These are phyloP conservation scores for Aspergillus ibericus DNA, from an alignment of 2,329 filamentous ascomycete species.

Conservation along the genomic window DNA sequence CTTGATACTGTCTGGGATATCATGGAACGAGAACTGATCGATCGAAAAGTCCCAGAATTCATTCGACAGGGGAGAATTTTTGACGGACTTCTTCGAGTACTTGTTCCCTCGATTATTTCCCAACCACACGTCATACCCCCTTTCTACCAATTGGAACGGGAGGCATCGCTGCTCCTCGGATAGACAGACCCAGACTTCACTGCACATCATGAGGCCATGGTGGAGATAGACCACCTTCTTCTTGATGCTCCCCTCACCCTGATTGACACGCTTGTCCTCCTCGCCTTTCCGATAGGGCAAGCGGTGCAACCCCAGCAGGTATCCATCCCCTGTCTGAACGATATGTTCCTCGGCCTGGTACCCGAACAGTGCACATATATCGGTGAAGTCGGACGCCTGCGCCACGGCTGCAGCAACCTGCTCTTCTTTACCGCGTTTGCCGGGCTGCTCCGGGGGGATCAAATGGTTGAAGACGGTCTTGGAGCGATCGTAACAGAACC, in stretches of 20 bases:
- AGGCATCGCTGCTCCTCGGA: conserved; percentile 83
- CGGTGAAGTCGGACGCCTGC: conserved; percentile 86
- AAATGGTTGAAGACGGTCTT: conserved; percentile 79
- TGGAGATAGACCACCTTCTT: conserved; percentile 94
- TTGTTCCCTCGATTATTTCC: conserved; percentile 99
- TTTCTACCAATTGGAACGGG: conserved; percentile 84
- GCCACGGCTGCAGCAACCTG: conserved; percentile 73
- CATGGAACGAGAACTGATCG: conserved; percentile 96
- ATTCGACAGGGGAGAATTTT: conserved; percentile 69
- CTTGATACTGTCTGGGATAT: conserved; percentile 90
- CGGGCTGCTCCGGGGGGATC: conserved; percentile 67
- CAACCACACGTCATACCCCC: conserved; percentile 95
- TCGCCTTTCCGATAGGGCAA: conserved; percentile 81
- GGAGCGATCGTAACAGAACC: conserved; percentile 78
- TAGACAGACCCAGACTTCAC: conserved; percentile 94
- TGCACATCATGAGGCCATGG: conserved; percentile 97
- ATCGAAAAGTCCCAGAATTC: conserved; percentile 98
- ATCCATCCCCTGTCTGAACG: conserved; percentile 91
- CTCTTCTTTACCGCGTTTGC: conserved; percentile 67
- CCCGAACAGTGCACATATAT: conserved; percentile 87
- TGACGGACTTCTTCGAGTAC: conserved; percentile 92
- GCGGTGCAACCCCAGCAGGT: conserved; percentile 84
- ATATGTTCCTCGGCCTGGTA: conserved; percentile 97
- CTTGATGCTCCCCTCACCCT: conserved; percentile 60
- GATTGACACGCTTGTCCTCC: conserved; percentile 75